Conservation (phyloP, 2,329 filamentous ascomycete species). For the Fusarium metavorans region DNA sequence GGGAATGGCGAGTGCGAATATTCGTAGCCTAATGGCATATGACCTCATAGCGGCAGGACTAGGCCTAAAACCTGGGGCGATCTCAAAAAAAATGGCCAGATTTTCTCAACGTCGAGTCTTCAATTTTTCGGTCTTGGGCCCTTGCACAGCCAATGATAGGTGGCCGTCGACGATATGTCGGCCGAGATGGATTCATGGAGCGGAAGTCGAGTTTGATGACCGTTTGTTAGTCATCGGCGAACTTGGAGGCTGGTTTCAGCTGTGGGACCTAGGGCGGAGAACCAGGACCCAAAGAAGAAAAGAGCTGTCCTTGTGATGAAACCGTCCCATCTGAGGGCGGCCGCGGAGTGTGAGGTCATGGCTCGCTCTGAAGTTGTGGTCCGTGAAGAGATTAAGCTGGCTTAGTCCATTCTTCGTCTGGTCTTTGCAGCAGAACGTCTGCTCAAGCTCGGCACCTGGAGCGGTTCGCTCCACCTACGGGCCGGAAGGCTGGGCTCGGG, state of each 20-base stretch:
- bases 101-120: conserved; percentile 16
- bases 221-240: conserved; percentile 24
- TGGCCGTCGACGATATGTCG: conserved; percentile 12
- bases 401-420: conserved; percentile 2
- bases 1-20: conserved; percentile 1
- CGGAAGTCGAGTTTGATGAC: conserved; percentile 1
- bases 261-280: conserved; percentile 30
- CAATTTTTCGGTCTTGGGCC: conserved; percentile 1
- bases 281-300: conserved; percentile 37
- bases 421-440: conserved; percentile 6
- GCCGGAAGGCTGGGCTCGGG: conserved; percentile 36
- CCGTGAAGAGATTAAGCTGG: conserved; percentile 7
- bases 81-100: conserved; percentile 15
- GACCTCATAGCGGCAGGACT: conserved; percentile 39
- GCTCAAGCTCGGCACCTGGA: conserved; percentile 20
- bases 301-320: conserved; percentile 22
- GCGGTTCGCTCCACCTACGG: conserved; percentile 28
- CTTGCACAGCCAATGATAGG: conserved; percentile 27
- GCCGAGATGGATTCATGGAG: conserved; percentile 32
- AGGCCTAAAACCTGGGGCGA: conserved; percentile 41
- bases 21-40: conserved; percentile 27
- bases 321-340: conserved; percentile 2
- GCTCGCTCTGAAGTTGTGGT: background rate
- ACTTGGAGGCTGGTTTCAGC: conserved; percentile 22
- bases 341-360: background rate